Percentiles rank a stretch among this genome's conserved stretches.
phyloP scores from a whole-genome alignment of 495 filamentous ascomycete genomes.

The Annulohypoxylon nitens region DNA sequence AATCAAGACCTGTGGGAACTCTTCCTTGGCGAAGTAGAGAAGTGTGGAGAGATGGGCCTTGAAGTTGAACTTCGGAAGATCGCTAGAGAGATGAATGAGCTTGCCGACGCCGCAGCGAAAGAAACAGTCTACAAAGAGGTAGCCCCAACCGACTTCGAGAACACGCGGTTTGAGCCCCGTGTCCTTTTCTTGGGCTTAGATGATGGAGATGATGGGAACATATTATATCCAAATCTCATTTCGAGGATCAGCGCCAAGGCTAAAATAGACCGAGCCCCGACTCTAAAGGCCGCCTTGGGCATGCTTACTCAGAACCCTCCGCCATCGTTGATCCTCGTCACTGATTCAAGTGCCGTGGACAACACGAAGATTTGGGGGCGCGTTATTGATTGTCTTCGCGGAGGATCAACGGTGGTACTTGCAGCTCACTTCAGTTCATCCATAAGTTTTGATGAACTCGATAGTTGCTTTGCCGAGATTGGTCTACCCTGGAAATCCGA shows the following conservation, averaged over 20 bases:
- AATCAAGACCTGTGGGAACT: neutral
- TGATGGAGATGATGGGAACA: neutral
- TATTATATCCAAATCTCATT: neutral
- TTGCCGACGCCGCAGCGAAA: neutral
- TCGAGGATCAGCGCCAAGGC: constrained; percentile 9
- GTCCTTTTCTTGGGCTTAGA: constrained; percentile 7
- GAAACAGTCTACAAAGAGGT: neutral
- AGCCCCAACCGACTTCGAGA: neutral
- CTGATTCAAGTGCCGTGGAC: constrained; percentile 1
- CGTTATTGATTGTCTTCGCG: constrained; percentile 9
- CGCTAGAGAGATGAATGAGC: neutral
- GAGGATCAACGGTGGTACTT: constrained; percentile 13
- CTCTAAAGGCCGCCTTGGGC: constrained; percentile 9
- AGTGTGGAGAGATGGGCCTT: neutral
- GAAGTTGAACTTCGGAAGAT: neutral
- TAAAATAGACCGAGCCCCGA: constrained; percentile 5
- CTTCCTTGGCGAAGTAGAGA: neutral
- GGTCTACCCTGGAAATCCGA: constrained; percentile 8
- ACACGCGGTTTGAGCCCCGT: neutral
- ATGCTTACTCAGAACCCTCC: constrained; percentile 10
- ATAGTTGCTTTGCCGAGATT: constrained; percentile 11
- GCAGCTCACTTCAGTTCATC: constrained; percentile 2
- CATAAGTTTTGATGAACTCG: neutral
- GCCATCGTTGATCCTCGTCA: constrained; percentile 6
- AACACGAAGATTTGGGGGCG: constrained; percentile 6